Percentiles rank a stretch among this genome's conserved stretches.
Conservation (phyloP, 768 basidiomycete species). For the Scleroderma citrinum region DNA sequence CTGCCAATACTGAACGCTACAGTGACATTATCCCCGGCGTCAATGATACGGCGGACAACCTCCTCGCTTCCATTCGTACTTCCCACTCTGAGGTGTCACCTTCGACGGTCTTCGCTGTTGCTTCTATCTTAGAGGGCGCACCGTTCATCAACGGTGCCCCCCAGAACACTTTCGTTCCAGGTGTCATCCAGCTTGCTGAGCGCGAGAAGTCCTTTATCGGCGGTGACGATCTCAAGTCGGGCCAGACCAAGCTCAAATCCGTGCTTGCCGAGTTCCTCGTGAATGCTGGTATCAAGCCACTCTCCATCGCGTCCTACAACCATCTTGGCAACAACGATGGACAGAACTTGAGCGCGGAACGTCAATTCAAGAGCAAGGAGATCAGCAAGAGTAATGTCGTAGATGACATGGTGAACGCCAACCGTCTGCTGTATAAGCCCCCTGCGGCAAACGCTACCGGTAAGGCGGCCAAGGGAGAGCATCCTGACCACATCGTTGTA, state of each 20-base stretch:
- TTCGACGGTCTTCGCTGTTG: conserved; percentile 92
- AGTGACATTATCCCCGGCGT: conserved; percentile 90
- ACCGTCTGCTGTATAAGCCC: conserved; percentile 85
- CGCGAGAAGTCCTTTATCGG: conserved; percentile 87
- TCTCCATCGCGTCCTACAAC: conserved; percentile 97
- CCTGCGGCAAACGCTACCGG: conserved; percentile 50
- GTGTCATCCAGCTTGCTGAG: conserved; percentile 90
- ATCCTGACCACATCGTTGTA: conserved; percentile 94
- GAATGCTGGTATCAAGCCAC: conserved; percentile 96
- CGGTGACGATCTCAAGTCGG: conserved; percentile 96
- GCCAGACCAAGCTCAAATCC: conserved; percentile 96
- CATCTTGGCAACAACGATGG: conserved; percentile 99
- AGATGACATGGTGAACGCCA: conserved; percentile 96
- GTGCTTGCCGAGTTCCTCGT: conserved; percentile 98
- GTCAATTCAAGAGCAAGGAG: conserved; percentile 97
- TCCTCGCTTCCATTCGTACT: conserved; percentile 73
- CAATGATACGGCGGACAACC: conserved; percentile 88
- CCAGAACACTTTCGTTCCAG: conserved; percentile 98
- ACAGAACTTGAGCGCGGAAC: conserved; percentile 81
- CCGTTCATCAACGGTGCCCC: conserved; percentile 98
- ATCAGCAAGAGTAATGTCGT: conserved; percentile 96
- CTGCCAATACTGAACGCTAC: conserved; percentile 98
- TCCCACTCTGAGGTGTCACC: conserved; percentile 96
- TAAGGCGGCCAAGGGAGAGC: conserved; percentile 78
- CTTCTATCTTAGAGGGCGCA: conserved; percentile 89